Conservation (phyloP, 805 yeast genomes). For the Jamesozyma hellenica region DNA sequence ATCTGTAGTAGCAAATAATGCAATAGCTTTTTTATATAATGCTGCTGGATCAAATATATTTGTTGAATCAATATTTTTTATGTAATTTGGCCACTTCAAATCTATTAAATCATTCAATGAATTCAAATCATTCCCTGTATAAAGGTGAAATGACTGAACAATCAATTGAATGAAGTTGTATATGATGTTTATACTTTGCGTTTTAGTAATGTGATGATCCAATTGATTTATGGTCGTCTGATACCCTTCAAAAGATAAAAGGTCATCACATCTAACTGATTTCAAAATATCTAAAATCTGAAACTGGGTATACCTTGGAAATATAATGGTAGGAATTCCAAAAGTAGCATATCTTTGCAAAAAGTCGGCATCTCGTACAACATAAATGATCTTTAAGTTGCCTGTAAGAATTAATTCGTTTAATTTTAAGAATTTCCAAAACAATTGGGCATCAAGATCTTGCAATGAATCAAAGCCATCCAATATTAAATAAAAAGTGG, state of each 20-base stretch:
- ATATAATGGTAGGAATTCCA: constrained; percentile 21
- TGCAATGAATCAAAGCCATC: constrained; percentile 28
- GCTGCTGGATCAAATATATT: constrained; percentile 19
- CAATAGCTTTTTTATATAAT: constrained; percentile 25
- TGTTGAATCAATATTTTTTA: constrained; percentile 10
- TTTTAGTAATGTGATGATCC: constrained; percentile 3
- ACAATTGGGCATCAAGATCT: constrained; percentile 24
- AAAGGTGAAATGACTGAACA: constrained; percentile 25
- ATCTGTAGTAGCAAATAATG: constrained; percentile 26
- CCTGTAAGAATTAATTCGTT: constrained; percentile 17
- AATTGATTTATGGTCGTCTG: constrained; percentile 6
- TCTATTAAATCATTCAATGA: constrained; percentile 23
- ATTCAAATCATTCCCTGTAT: constrained; percentile 25
- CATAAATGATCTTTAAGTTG: constrained; percentile 19
- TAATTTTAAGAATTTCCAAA: constrained; percentile 20
- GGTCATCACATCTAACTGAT: constrained; percentile 10
- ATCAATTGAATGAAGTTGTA: constrained; percentile 22
- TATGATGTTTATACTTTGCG: constrained; percentile 10
- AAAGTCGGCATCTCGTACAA: constrained; percentile 18
- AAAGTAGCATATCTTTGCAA: constrained; percentile 21
- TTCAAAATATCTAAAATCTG: constrained; percentile 19
- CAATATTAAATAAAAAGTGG: constrained; percentile 15
- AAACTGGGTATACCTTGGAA: constrained; percentile 22
- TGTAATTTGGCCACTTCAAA: constrained; percentile 24
- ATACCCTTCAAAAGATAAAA: constrained; percentile 9